Evolutionary conservation across 148 eudicot genomes (phyloP).

Genomic region (Dysphania ambrosioides): DNA sequence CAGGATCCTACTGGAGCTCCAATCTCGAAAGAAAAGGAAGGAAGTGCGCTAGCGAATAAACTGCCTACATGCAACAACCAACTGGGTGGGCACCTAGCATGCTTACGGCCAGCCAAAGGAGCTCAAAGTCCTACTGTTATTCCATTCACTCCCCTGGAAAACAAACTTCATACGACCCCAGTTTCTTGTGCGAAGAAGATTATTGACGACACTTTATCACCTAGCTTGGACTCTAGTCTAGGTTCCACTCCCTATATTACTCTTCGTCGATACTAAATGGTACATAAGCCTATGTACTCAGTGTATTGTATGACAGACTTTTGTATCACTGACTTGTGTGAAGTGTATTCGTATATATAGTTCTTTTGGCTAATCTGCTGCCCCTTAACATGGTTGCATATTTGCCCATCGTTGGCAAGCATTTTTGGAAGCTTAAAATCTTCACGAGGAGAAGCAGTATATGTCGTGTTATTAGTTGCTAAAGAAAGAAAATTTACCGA

Average conservation of each 20-base stretch:
- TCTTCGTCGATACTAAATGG: slow-evolving; percentile 27
- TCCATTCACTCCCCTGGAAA: slow-evolving; percentile 60
- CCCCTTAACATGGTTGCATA: too few species aligned
- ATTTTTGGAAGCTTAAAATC: too few species aligned
- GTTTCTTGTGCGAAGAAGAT: slow-evolving; percentile 29
- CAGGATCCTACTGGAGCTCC: slow-evolving; percentile 81
- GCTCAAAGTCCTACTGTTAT: slow-evolving; percentile 32
- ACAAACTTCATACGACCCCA: slow-evolving; percentile 54
- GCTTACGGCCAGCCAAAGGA: slow-evolving; percentile 54
- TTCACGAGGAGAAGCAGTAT: too few species aligned
- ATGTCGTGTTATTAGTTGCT: too few species aligned
- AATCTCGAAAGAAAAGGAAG: slow-evolving; percentile 63
- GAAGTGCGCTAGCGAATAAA: slow-evolving; percentile 43
- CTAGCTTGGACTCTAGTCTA: slow-evolving; percentile 30
- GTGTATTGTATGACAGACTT: slow-evolving; percentile 22
- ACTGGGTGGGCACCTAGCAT: slow-evolving; percentile 59
- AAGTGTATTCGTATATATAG: slow-evolving; percentile 24
- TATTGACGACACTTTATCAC: slow-evolving; percentile 29
- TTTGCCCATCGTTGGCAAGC: too few species aligned
- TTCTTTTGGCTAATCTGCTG: slow-evolving; percentile 7
- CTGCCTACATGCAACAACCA: slow-evolving; percentile 68
- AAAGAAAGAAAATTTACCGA: too few species aligned
- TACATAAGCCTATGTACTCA: slow-evolving; percentile 40
- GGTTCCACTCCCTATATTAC: slow-evolving; percentile 50
- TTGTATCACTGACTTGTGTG: slow-evolving; percentile 32